Conservation (phyloP, 352 stramenopile species). For the Thalassiosira ordinaria region DNA sequence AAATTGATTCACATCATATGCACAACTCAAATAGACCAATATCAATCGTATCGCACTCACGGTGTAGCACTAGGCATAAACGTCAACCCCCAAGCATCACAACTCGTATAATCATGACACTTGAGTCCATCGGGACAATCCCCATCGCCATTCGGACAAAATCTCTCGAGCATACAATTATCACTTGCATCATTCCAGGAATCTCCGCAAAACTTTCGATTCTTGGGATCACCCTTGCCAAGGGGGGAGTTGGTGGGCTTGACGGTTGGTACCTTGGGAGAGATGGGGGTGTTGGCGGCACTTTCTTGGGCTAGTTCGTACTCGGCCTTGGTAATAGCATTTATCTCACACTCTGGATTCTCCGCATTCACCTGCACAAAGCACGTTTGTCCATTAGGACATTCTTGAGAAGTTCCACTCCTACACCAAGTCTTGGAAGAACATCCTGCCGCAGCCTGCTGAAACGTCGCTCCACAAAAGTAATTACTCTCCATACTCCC, state of each 20-base stretch:
- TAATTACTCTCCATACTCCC: constrained; percentile 29
- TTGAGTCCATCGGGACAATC: constrained; percentile 45
- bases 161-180: constrained; percentile 42
- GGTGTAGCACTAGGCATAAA: constrained; percentile 10
- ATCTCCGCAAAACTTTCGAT: constrained; percentile 43
- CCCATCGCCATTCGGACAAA: constrained; percentile 46
- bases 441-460: constrained; percentile 36
- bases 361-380: constrained; percentile 44
- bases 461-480: constrained; percentile 55
- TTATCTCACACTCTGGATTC: constrained; percentile 62
- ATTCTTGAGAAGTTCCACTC: constrained; percentile 55
- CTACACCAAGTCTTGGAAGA: constrained; percentile 47
- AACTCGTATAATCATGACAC: constrained; percentile 56
- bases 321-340: constrained; percentile 58
- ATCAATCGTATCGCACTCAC: constrained; percentile 6
- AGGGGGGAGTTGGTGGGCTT: constrained; percentile 23
- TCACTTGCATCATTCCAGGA: constrained; percentile 45
- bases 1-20: too few relatives aligned
- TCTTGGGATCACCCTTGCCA: constrained; percentile 21
- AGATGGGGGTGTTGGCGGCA: neutral
- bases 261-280: constrained; percentile 7
- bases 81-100: constrained; percentile 42
- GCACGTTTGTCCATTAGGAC: constrained; percentile 62
- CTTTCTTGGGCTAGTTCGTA: constrained; percentile 10
- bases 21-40: too few relatives aligned